Evolutionary conservation across 2,329 filamentous ascomycete species (phyloP).

Genomic region (Podosphaera aphanis): DNA sequence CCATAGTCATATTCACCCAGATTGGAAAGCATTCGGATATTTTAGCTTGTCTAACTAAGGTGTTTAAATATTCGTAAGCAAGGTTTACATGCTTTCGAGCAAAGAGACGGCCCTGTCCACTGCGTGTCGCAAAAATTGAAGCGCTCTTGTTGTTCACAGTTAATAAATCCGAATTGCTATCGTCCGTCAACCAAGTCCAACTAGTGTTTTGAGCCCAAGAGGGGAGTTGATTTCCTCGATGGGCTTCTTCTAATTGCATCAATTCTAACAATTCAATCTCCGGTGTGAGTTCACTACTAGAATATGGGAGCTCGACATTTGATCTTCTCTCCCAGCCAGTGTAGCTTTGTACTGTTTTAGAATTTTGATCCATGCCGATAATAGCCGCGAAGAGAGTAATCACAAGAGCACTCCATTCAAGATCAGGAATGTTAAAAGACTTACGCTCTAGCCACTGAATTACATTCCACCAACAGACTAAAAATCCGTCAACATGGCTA

Average conservation of each 20-base stretch:
- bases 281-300: slow-evolving; percentile 22
- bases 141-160: slow-evolving; percentile 8
- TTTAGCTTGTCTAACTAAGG: slow-evolving; percentile 30
- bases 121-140: slow-evolving; percentile 4
- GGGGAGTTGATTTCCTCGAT: slow-evolving; percentile 18
- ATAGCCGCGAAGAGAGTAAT: slow-evolving; percentile 41
- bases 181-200: slow-evolving; percentile 49
- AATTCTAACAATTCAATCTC: slow-evolving; percentile 21
- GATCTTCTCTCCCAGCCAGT: slow-evolving; percentile 19
- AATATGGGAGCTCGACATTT: slow-evolving; percentile 20
- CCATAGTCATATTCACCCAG: slow-evolving; percentile 25
- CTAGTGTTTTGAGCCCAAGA: slow-evolving; percentile 35
- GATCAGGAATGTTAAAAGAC: slow-evolving; percentile 23
- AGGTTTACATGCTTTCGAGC: slow-evolving; percentile 29
- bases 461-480: slow-evolving; percentile 51
- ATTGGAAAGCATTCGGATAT: slow-evolving; percentile 44
- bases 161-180: slow-evolving; percentile 16
- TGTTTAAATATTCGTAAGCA: slow-evolving; percentile 41
- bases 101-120: slow-evolving; percentile 29
- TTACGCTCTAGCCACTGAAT: slow-evolving; percentile 41
- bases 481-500: slow-evolving; percentile 23
- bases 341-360: slow-evolving; percentile 15
- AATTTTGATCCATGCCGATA: slow-evolving; percentile 28
- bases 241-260: slow-evolving; percentile 23
- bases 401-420: slow-evolving; percentile 47